Evolutionary conservation across 2,329 filamentous ascomycete species (phyloP).

Genomic region (Colletotrichum tamarilloi): DNA sequence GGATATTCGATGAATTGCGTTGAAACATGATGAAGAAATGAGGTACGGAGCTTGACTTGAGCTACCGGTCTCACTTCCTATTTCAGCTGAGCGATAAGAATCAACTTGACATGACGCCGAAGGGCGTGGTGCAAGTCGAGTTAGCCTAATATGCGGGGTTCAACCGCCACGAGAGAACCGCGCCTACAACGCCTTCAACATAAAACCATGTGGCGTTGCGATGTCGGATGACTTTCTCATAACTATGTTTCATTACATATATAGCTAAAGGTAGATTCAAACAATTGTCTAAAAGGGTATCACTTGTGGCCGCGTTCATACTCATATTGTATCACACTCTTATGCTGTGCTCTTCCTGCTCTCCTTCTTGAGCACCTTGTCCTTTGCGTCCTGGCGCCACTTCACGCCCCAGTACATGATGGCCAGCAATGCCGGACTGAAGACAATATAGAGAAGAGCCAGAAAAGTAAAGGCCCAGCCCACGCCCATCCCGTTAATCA

Average conservation of each 20-base stretch:
- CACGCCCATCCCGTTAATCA: conserved; percentile 61
- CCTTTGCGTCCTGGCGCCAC: conserved; percentile 53
- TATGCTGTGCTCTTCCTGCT: background rate
- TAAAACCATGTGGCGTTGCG: background rate
- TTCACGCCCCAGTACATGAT: conserved; percentile 54
- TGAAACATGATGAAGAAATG: background rate
- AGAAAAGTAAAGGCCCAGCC: conserved; percentile 65
- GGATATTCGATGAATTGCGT: background rate
- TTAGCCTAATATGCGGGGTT: background rate
- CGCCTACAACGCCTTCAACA: background rate
- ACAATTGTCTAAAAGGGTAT: conserved; percentile 2
- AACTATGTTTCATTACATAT: background rate
- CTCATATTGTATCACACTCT: background rate
- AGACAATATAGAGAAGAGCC: conserved; percentile 53
- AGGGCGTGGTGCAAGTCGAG: background rate
- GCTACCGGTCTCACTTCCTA: background rate
- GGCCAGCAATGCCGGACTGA: conserved; percentile 51
- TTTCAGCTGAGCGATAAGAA: background rate
- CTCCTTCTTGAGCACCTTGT: conserved; percentile 38
- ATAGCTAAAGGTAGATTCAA: background rate
- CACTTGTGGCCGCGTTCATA: background rate
- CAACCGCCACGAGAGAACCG: too few relatives aligned
- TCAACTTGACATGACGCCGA: background rate
- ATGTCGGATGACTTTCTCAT: background rate
- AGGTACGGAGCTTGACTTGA: background rate